phyloP scores from a whole-genome alignment of 1,139 yeast species.

The Blastobotrys malaysiensis region DNA sequence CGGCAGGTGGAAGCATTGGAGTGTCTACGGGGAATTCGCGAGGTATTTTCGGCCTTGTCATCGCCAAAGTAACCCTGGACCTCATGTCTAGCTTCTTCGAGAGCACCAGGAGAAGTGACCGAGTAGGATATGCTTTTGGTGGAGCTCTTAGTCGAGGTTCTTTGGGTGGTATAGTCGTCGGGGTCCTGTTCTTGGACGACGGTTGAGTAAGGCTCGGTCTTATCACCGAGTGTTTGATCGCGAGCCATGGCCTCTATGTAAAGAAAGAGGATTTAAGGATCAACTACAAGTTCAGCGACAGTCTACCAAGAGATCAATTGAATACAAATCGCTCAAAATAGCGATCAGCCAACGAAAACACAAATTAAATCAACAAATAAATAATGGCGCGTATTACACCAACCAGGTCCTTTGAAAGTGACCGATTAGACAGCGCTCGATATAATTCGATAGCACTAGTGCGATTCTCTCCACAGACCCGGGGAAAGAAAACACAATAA shows the following conservation, averaged over 20 bases:
- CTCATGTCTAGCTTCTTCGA: background rate
- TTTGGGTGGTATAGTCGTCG: background rate
- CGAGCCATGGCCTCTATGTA: background rate
- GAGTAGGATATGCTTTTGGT: background rate
- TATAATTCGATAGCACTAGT: background rate
- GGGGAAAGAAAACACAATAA: background rate
- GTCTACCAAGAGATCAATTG: background rate
- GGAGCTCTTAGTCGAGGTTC: background rate
- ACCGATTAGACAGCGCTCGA: background rate
- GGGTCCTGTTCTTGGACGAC: background rate
- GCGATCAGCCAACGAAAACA: constrained; percentile 18
- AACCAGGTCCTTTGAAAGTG: background rate
- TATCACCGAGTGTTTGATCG: background rate
- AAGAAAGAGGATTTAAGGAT: background rate
- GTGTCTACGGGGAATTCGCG: background rate
- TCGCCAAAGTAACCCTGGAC: background rate
- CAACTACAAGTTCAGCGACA: background rate
- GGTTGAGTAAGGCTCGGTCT: background rate
- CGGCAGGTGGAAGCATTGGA: background rate
- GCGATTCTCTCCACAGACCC: background rate
- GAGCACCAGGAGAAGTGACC: background rate
- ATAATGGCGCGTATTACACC: background rate
- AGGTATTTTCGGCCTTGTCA: background rate
- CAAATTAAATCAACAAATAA: background rate
- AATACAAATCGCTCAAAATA: background rate